These are phyloP conservation scores for Suillus plorans DNA, from an alignment of 768 basidiomycete genomes.

Conservation along the genomic window DNA sequence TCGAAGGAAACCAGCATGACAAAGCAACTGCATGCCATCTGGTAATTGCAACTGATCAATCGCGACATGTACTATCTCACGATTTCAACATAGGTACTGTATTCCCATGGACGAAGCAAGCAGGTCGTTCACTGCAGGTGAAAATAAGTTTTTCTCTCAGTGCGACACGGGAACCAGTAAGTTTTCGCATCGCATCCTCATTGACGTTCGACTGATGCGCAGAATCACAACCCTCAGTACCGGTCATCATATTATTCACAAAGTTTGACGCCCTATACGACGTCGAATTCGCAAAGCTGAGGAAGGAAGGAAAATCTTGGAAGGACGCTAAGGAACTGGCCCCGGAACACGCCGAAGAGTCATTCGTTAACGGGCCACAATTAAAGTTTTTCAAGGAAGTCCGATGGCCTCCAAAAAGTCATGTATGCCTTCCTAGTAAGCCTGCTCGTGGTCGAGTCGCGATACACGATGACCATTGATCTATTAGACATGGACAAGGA, in stretches of 20 bases:
- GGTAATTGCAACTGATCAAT: constrained; percentile 24
- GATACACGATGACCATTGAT: too few species aligned
- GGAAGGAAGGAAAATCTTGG: constrained; percentile 9
- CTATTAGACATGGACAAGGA: too few species aligned
- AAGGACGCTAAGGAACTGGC: constrained; percentile 14
- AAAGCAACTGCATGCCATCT: constrained; percentile 39
- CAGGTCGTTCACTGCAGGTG: constrained; percentile 21
- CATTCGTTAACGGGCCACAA: too few species aligned
- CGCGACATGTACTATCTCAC: neutral
- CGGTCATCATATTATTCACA: constrained; percentile 33
- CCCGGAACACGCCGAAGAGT: neutral
- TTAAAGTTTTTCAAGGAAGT: too few species aligned
- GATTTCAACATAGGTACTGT: constrained; percentile 36
- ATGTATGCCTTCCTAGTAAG: too few species aligned
- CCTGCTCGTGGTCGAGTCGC: too few species aligned
- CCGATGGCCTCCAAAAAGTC: too few species aligned
- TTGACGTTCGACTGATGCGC: neutral
- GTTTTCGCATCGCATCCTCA: neutral
- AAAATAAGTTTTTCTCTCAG: neutral
- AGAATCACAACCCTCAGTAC: neutral
- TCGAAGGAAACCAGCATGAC: neutral
- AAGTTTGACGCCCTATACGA: constrained; percentile 35
- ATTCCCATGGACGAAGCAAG: constrained; percentile 26
- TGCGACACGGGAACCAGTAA: constrained; percentile 12
- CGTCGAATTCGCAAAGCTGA: constrained; percentile 17